Evolutionary conservation across 2,329 filamentous ascomycete species (phyloP).

Genomic region (Trichoderma sp.): DNA sequence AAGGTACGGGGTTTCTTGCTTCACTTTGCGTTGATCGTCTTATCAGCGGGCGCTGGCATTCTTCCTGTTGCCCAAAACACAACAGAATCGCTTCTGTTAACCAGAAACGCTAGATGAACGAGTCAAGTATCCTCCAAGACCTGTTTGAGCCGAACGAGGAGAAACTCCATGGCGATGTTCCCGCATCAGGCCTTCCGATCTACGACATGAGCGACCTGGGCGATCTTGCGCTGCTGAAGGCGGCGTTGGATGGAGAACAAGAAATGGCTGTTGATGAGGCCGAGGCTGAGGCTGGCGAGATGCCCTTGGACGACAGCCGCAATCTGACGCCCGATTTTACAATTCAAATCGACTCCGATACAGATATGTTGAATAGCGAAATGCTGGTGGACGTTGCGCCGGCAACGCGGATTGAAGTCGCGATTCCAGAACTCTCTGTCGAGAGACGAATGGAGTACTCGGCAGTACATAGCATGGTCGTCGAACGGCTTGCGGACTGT

Average conservation of each 20-base stretch:
- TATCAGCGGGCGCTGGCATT: neutral
- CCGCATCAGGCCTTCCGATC: neutral
- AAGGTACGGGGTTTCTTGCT: neutral
- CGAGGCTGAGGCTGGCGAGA: neutral
- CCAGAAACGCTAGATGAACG: slow-evolving; percentile 27
- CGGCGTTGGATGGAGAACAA: neutral
- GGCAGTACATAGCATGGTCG: slow-evolving; percentile 38
- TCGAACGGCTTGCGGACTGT: slow-evolving; percentile 42
- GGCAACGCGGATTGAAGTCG: slow-evolving; percentile 35
- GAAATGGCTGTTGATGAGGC: neutral
- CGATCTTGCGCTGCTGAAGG: neutral
- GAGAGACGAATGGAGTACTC: slow-evolving; percentile 37
- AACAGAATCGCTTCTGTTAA: neutral
- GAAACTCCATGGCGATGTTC: neutral
- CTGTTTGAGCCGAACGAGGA: neutral
- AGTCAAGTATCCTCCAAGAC: slow-evolving; percentile 20
- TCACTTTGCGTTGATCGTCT: neutral
- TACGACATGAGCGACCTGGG: slow-evolving; percentile 1
- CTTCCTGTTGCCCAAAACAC: neutral
- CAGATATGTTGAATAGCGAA: neutral
- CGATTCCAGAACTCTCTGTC: slow-evolving; percentile 34
- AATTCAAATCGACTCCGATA: neutral
- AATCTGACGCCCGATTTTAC: neutral
- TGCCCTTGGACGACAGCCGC: neutral
- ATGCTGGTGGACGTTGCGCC: neutral